Evolutionary conservation across 257 asterid species (phyloP).

Genomic region (Euphrasia confusa): DNA sequence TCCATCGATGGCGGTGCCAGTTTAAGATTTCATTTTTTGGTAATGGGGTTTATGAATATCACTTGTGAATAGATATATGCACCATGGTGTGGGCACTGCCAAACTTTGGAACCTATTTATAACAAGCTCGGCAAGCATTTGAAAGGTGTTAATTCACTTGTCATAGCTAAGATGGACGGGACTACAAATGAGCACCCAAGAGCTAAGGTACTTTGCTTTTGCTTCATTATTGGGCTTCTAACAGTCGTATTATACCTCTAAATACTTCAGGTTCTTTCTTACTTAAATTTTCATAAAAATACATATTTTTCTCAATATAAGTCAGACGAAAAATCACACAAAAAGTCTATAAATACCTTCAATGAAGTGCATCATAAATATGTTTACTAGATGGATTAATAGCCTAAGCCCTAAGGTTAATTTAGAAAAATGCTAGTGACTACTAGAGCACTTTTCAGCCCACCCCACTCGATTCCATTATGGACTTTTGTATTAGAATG

Average conservation of each 20-base stretch:
- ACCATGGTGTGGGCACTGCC: conserved; percentile 98
- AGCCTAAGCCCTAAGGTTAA: background rate
- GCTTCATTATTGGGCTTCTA: background rate
- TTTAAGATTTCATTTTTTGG: background rate
- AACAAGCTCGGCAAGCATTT: conserved; percentile 79
- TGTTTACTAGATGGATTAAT: no score
- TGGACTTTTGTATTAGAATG: background rate
- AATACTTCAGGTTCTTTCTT: background rate
- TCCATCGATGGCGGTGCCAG: background rate
- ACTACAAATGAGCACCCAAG: conserved; percentile 94
- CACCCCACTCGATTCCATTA: no score
- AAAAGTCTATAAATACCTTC: no score
- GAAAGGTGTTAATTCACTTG: conserved; percentile 63
- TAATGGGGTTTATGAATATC: conserved; percentile 13
- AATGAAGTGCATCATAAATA: background rate
- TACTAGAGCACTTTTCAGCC: no score
- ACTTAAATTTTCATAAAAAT: no score
- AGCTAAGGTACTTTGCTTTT: conserved; percentile 62
- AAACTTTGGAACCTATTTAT: conserved; percentile 80
- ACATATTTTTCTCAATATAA: no score
- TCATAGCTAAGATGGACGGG: conserved; percentile 97
- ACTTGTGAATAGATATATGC: conserved; percentile 58
- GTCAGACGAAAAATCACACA: no score
- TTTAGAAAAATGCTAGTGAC: background rate
- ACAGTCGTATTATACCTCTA: background rate